Evolutionary conservation across 2,329 filamentous ascomycete genomes (phyloP), one percentile per base, ranked within the genome.

Genomic region (Sclerotinia trifoliorum): DNA sequence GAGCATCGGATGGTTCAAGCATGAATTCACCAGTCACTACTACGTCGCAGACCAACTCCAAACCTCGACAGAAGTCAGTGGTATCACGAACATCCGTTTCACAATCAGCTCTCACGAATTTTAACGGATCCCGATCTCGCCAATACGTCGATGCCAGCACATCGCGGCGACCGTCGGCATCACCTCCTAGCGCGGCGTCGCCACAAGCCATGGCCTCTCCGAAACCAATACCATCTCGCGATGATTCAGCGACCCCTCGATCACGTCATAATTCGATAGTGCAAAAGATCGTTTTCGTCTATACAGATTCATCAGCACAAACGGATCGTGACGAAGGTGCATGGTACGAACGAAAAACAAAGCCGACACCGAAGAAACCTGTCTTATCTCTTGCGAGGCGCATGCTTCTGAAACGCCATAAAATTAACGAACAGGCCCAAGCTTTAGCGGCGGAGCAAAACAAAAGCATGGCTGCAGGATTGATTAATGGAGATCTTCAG

Each of bases 1-100:
- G 86, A 10, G 78, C 80, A 2, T 88, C 87, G 0, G 87, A 89
- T 71, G 85, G 85, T 5, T 71, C 72, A 6, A 81, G 71, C 39
- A 70, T 69, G 26, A 72, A 70, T 54, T 51, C 71, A 11, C 64
- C 70, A 15, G 49, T 68, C 39, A 68, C 67, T 5, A 56, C 70
- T 19, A 44, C 42, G 6, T 42, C 54, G 21, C 73, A 74, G n/a
- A 13, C 75, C 76, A 48, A 72, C 44, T 46, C 78, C 71, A 77
- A 76, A 69, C 71, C 71, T 32, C 74, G 75, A 67, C 73, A 77
- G 44, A 74, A 74, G 26, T 78, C 77, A n/a, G 67, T 73, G 13
- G 72, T 71, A n/a, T 68, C 73, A 56, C 74, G 74, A 26, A 65
- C 65, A 44, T 70, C 75, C 3, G 66, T 72, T 19, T 74, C 75